Evolutionary conservation across 192 early-diverging fungal species (phyloP).

Genomic region (Coemansia nantahalensis): DNA sequence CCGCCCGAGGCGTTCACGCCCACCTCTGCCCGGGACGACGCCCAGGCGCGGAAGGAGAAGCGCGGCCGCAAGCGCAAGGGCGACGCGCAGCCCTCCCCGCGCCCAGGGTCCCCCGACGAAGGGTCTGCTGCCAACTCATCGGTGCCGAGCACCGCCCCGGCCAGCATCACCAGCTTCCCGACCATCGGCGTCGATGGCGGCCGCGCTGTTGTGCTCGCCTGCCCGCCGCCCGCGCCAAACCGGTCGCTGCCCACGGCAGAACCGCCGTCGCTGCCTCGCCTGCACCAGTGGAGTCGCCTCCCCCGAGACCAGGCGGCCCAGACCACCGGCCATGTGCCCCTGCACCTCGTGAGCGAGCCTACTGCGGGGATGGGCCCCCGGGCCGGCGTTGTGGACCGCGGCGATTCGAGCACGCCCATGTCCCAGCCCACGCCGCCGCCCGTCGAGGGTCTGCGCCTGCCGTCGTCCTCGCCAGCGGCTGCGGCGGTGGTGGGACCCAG

Average conservation of each 20-base stretch:
- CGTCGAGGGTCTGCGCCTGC: slow-evolving; percentile 41
- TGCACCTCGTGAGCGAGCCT: background rate
- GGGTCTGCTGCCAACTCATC: background rate
- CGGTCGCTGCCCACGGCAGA: background rate
- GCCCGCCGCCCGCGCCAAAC: slow-evolving; percentile 10
- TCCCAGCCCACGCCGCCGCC: slow-evolving; percentile 48
- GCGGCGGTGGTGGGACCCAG: background rate
- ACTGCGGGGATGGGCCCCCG: background rate
- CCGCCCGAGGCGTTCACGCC: slow-evolving; percentile 21
- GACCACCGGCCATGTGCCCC: no score
- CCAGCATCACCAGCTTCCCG: slow-evolving; percentile 33
- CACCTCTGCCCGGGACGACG: slow-evolving; percentile 4
- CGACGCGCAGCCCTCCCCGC: background rate
- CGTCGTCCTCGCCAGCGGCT: slow-evolving; percentile 26
- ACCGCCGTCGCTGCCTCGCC: no score
- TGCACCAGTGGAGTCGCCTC: no score
- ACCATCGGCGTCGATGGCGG: slow-evolving; percentile 47
- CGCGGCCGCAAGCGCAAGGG: slow-evolving; percentile 47
- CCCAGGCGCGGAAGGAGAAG: slow-evolving; percentile 19
- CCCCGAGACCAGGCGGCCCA: no score
- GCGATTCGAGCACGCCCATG: slow-evolving; percentile 24
- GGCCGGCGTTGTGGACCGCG: slow-evolving; percentile 4
- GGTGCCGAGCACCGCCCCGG: slow-evolving; percentile 24
- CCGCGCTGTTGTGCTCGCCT: slow-evolving; percentile 29
- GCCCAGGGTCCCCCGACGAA: no score